Evolutionary conservation across 78 protist genomes (phyloP).

Genomic region (Creolimax fragrantissima): DNA sequence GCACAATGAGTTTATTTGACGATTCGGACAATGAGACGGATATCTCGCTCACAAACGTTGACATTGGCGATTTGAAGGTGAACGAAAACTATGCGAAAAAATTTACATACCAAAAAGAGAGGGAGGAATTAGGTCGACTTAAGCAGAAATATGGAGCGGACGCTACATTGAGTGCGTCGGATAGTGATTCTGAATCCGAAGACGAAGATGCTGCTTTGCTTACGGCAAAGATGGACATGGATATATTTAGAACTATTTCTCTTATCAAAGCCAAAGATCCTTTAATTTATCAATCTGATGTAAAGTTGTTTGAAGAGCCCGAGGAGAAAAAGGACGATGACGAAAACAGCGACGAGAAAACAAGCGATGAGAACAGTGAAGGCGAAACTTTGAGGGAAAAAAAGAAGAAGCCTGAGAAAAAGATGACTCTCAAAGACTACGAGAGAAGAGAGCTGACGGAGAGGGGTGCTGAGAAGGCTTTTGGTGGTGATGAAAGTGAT

Average conservation of each 20-base stretch:
- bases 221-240: neutral
- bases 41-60: neutral
- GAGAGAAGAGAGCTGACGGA: conserved; percentile 17
- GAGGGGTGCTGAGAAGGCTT: conserved; percentile 14
- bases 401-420: neutral
- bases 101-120: neutral
- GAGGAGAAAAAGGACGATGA: neutral
- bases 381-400: neutral
- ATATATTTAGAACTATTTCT: neutral
- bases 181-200: neutral
- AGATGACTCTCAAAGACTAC: conserved; percentile 29
- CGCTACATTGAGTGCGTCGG: neutral
- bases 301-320: neutral
- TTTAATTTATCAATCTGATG: neutral
- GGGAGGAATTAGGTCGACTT: neutral
- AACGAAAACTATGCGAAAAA: neutral
- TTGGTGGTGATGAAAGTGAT: conserved; percentile 2
- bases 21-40: neutral
- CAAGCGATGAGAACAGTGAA: neutral
- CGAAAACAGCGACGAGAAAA: neutral
- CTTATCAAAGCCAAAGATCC: neutral
- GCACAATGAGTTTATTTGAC: neutral
- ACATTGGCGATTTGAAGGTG: neutral
- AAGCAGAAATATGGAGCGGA: neutral
- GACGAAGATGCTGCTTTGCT: neutral